A percentile compares a stretch with the other conserved stretches of the same genome.
These are phyloP conservation scores for Arthrobotrys entomopaga DNA, from an alignment of 2,329 filamentous ascomycete genomes.

Conservation along the genomic window DNA sequence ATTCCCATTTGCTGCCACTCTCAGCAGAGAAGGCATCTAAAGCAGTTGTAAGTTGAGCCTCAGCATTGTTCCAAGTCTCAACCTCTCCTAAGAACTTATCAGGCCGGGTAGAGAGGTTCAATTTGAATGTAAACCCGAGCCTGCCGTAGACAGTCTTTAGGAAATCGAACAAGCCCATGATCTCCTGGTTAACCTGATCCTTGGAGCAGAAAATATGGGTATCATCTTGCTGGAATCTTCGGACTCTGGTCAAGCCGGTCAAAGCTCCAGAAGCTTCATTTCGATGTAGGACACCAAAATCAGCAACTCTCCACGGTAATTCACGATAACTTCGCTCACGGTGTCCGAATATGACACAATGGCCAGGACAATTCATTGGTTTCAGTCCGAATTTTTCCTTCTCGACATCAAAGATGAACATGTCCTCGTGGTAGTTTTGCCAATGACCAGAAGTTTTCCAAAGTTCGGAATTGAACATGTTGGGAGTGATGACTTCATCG, in stretches of 20 bases:
- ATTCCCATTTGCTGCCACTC: slow-evolving; percentile 78
- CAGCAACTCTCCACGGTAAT: slow-evolving; percentile 88
- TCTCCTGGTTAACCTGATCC: slow-evolving; percentile 79
- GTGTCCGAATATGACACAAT: slow-evolving; percentile 87
- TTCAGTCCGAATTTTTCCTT: slow-evolving; percentile 88
- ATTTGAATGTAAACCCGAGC: slow-evolving; percentile 88
- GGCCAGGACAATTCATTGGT: slow-evolving; percentile 98
- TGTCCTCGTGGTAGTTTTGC: slow-evolving; percentile 93
- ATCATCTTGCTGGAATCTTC: slow-evolving; percentile 95
- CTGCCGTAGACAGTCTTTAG: slow-evolving; percentile 80
- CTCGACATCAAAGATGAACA: slow-evolving; percentile 86
- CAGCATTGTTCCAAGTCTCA: slow-evolving; percentile 88
- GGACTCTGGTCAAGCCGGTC: slow-evolving; percentile 87
- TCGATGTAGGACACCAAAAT: slow-evolving; percentile 93
- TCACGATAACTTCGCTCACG: slow-evolving; percentile 87
- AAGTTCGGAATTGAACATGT: slow-evolving; percentile 91
- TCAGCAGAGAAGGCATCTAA: slow-evolving; percentile 77
- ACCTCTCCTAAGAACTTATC: slow-evolving; percentile 90
- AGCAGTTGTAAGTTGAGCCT: slow-evolving; percentile 80
- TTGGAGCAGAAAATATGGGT: slow-evolving; percentile 94
- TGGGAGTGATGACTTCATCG: slow-evolving; percentile 93
- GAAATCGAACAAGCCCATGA: slow-evolving; percentile 87
- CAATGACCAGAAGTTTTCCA: slow-evolving; percentile 98
- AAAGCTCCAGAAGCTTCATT: slow-evolving; percentile 95
- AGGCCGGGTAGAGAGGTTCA: slow-evolving; percentile 89